A percentile compares a stretch with the other conserved stretches of the same genome.
Conservation (phyloP, 345 rosid species). For the Corchorus capsularis region DNA sequence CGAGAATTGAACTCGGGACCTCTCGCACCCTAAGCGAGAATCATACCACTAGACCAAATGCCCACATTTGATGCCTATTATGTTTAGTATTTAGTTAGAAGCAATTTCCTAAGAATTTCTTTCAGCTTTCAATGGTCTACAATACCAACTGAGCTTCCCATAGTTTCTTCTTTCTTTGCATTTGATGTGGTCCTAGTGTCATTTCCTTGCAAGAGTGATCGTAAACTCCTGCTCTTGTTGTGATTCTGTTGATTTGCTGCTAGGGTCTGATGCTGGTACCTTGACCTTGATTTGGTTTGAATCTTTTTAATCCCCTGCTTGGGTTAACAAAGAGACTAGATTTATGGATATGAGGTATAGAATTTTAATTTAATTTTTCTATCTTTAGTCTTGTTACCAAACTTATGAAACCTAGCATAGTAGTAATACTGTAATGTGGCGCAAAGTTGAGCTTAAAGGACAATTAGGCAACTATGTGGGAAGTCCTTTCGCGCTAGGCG, state of each 20-base stretch:
- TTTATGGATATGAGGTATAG: neutral
- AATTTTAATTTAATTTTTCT: neutral
- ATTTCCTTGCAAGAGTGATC: no score
- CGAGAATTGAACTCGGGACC: conserved; percentile 82
- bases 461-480: neutral
- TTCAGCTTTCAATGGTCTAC: neutral
- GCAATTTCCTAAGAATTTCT: neutral
- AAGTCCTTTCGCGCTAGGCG: neutral
- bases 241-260: neutral
- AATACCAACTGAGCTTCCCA: neutral
- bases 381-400: neutral
- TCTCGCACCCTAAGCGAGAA: conserved; percentile 90
- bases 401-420: neutral
- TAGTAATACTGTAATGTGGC: neutral
- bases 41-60: conserved; percentile 85
- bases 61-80: neutral
- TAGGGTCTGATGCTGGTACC: neutral
- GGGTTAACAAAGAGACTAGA: neutral
- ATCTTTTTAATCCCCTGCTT: neutral
- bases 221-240: neutral
- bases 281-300: conserved; percentile 3
- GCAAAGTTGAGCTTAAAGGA: neutral
- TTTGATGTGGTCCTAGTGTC: neutral
- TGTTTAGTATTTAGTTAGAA: neutral
- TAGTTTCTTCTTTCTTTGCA: neutral